Evolutionary conservation across 495 filamentous ascomycete species (phyloP), one percentile per base, ranked within the genome.

Genomic region (Annulohypoxylon nitens): DNA sequence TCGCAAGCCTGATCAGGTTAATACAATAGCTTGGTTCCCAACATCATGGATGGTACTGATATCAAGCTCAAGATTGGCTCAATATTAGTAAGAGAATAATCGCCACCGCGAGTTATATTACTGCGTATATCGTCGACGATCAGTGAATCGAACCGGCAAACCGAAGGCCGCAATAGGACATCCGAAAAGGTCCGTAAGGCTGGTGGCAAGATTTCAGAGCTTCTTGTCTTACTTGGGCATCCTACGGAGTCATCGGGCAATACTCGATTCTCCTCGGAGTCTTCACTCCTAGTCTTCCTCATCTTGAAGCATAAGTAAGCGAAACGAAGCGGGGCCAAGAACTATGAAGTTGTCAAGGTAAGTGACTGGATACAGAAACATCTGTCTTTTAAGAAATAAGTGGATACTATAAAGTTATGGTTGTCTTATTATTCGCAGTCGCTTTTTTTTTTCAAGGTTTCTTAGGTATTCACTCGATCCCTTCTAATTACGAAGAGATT

Each of bases 51-150:
- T 81, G 92, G 91, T 55, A 83, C 83, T 41, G 94, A 97, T 68
- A 96, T 98, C 87, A 95, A 95, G 85, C 89, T 90, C 18, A 96
- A 94, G 34, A 98, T 98, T 81, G 96, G 85, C 89, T 90, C 18
- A 96, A 94, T 33, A 98, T 98, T 81, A 88, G 91, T 69, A 98
- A 97, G 91, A 96, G 92, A 83, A 98, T 85, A 94, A 1, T 98
- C 61, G 96, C 98, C 61, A 98, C 96, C 41, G 98, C 96, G 20
- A 92, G 89, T 64, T 98, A 98, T 30, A 30, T 30, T 23, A 23
- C 20, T 23, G 20, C 20, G 20, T 76, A 91, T 97, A 59, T 96
- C 93, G 4, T 93, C 94, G 0, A 93, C 93, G 33, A 98, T 99
- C 94, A 76, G 89, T 80, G 96, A 93, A 84, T 86, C 98, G 39